These are phyloP conservation scores for Umbelopsis vinacea DNA, from an alignment of 192 early-diverging fungal species.

Conservation along the genomic window DNA sequence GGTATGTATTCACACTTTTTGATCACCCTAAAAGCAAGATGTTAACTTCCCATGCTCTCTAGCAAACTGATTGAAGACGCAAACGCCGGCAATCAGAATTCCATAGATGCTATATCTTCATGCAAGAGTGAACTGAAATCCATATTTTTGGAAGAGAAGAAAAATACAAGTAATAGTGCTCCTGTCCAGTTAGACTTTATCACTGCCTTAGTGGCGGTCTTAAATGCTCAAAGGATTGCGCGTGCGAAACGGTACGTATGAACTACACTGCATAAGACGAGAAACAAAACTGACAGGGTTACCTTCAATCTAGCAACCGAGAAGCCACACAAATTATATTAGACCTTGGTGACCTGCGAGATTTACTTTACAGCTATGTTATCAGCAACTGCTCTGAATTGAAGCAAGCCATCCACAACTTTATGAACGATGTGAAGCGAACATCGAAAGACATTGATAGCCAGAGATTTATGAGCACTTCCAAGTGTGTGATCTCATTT, in stretches of 20 bases:
- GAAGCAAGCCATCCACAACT: not conserved
- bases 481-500: not conserved
- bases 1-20: not conserved
- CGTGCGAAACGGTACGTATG: not conserved
- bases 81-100: not conserved
- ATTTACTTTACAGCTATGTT: not conserved
- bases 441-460: not conserved
- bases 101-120: not conserved
- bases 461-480: not conserved
- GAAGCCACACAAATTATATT: not conserved
- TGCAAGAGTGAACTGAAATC: not conserved
- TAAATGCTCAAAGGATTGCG: not conserved
- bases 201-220: not conserved
- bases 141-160: not conserved
- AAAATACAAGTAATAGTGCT: not conserved
- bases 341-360: not conserved
- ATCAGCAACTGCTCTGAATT: not conserved
- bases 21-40: no score
- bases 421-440: not conserved
- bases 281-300: not conserved
- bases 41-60: not conserved
- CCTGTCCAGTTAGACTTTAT: slow-evolving; percentile 1
- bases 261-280: not conserved
- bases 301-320: not conserved
- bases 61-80: slow-evolving; percentile 7